A percentile compares a stretch with the other conserved stretches of the same genome.
Evolutionary conservation across 345 rosid genomes (phyloP).

Genomic region (Citrus australasica): DNA sequence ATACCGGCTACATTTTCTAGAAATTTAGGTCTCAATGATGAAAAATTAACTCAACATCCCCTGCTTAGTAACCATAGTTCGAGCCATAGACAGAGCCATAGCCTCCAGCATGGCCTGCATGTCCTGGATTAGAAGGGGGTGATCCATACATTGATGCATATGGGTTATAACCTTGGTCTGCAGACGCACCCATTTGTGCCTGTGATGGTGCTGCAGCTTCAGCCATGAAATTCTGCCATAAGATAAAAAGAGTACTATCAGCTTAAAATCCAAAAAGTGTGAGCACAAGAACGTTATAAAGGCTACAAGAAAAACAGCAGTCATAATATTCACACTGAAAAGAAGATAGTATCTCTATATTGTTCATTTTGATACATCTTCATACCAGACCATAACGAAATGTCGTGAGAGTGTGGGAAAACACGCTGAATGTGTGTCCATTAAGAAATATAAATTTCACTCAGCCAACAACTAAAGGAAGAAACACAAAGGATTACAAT

Average conservation of each 20-base stretch:
- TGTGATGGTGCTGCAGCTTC: constrained; percentile 73
- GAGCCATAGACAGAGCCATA: constrained; percentile 70
- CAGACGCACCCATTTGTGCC: constrained; percentile 43
- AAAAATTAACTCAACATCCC: background rate
- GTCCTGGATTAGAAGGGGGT: constrained; percentile 71
- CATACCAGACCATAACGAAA: background rate
- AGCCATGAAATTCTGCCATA: constrained; percentile 91
- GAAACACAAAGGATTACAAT: background rate
- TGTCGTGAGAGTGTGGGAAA: background rate
- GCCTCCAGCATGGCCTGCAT: constrained; percentile 59
- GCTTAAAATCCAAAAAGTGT: background rate
- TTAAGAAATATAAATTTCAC: background rate
- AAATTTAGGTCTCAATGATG: background rate
- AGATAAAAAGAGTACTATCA: background rate
- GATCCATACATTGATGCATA: constrained; percentile 75
- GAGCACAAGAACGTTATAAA: background rate
- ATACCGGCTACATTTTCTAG: constrained; percentile 5
- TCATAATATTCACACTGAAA: background rate
- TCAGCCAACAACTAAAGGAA: background rate
- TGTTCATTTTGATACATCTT: no score
- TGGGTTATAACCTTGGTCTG: constrained; percentile 88
- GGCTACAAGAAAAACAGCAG: background rate
- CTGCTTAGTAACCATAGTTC: constrained; percentile 62
- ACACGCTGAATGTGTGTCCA: background rate
- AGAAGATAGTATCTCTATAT: no score